Conservation (phyloP, 176 grass and related monocot genomes). For the Secale cereale region DNA sequence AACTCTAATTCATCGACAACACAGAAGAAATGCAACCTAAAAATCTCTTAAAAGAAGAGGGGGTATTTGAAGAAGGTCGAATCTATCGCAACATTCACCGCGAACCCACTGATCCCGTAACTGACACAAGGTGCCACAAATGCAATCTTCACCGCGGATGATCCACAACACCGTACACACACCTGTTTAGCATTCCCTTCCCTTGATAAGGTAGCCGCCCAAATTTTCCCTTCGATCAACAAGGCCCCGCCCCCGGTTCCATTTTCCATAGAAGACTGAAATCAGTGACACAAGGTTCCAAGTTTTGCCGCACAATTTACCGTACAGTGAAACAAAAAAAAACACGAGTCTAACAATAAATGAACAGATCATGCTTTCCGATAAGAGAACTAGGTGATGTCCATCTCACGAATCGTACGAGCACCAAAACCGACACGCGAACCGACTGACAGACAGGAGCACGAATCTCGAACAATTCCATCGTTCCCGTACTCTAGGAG, state of each 20-base stretch:
- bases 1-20: not conserved
- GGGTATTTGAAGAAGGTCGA: not conserved
- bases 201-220: not conserved
- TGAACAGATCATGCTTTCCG: not conserved
- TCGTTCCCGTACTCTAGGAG: not conserved
- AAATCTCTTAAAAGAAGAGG: not conserved
- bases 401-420: not conserved
- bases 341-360: not conserved
- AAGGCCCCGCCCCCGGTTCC: not conserved
- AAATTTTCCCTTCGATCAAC: too few species aligned
- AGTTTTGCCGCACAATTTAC: not conserved
- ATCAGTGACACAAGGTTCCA: not conserved
- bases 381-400: not conserved
- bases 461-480: slow-evolving; percentile 1
- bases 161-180: too few species aligned
- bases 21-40: not conserved
- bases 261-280: not conserved
- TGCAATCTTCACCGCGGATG: not conserved
- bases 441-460: not conserved
- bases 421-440: not conserved
- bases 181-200: too few species aligned
- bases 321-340: not conserved
- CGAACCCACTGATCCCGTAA: not conserved
- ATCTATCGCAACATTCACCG: not conserved
- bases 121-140: not conserved